Evolutionary conservation across 257 asterid genomes (phyloP), one percentile per base, ranked within the genome.

Genomic region (Marsdenia floribunda): DNA sequence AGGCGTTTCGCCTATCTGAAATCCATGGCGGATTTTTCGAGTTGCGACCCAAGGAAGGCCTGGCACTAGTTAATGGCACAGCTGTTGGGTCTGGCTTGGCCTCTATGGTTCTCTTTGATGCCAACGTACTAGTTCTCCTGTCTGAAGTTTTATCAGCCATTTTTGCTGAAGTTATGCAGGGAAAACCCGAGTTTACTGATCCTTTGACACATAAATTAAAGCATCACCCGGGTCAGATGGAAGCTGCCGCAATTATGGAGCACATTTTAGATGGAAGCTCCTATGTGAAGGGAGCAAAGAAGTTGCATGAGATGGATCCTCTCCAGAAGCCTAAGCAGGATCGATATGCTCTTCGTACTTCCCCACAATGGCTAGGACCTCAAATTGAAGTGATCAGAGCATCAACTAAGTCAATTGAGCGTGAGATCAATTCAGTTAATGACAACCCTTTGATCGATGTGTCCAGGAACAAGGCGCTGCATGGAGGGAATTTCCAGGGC

Each of bases 171-270:
- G 80, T 80, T 22, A 80, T 80, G 80, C 80, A 65, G 29, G 83
- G 83, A 0, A 80, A 75, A 71, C 80, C 83, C 0, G 83, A 80
- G 77, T 80, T 79, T 40, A 75, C 79, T 6, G 83, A 79, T 75
- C 83, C 70, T 53, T 75, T 79, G 74, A 79, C 75, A 14, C 83
- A 80, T 40, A 80, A 75, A 57, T 38, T 80, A 63, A 80, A 80
- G 68, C 83, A 80, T 50, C 83, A 80, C 38, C 83, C 83, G 5
- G 83, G 83, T 19, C 83, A 80, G 67, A 80, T 80, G 13, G 83
- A 80, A 65, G 83, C 83, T 47, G 83, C 83, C 10, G 83, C 83
- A 26, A 57, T 80, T 19, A 80, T 80, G 80, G 83, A 80, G 67
- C 73, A 80, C 47, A 75, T 80, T 54, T 57, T 80, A 15, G 80